These are phyloP conservation scores for Laguncularia racemosa DNA, from an alignment of 345 rosid genomes.

Conservation along the genomic window DNA sequence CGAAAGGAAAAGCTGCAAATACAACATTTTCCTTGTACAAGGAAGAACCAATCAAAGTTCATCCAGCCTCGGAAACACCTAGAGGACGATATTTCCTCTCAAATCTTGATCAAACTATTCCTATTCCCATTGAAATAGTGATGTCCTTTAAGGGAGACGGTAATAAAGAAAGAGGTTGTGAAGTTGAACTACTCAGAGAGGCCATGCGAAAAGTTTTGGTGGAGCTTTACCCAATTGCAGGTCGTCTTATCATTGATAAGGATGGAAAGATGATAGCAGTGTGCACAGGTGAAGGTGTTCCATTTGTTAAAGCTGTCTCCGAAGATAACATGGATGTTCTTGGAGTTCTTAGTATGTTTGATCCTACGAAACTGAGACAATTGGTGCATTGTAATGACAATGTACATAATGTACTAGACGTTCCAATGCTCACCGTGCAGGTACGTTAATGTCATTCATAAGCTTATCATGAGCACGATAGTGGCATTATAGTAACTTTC, in stretches of 20 bases:
- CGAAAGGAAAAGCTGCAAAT: no score
- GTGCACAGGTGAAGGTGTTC: conserved; percentile 7
- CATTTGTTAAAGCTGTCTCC: not conserved
- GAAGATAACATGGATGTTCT: not conserved
- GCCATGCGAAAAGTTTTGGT: not conserved
- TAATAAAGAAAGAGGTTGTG: not conserved
- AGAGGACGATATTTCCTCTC: no score
- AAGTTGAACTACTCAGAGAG: not conserved
- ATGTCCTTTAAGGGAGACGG: not conserved
- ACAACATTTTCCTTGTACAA: no score
- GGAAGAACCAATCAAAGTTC: no score
- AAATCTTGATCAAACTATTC: no score
- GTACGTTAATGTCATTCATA: no score
- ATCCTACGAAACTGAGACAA: no score
- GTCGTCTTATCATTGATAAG: not conserved
- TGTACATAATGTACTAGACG: not conserved
- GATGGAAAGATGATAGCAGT: conserved; percentile 3
- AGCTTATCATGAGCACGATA: no score
- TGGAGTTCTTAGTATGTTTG: no score
- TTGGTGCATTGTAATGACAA: no score
- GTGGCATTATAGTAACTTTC: no score
- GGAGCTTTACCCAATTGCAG: not conserved
- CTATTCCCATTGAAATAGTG: not conserved
- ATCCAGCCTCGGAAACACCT: no score
- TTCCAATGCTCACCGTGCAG: conserved; percentile 3